Base-by-base conservation (phyloP, 768 basidiomycete genomes). In the Strobilomyces confusus region DNA sequence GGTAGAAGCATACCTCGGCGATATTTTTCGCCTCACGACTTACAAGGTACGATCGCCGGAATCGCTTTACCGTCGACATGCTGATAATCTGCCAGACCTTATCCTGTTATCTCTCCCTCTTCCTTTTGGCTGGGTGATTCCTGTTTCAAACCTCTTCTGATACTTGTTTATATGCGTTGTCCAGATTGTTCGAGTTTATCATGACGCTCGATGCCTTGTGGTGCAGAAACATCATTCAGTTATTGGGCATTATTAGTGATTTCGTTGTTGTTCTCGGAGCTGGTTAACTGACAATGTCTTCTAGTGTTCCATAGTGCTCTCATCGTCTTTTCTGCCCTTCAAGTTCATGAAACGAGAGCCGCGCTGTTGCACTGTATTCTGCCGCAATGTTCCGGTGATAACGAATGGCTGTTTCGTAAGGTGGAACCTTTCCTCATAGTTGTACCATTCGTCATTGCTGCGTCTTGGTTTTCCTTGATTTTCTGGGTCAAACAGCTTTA, bases 101-200 rank as follows among this genome's bases (percentile, higher is more conserved):
- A 48, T 86, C 89, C 56, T 92, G 90, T 69, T 93, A 92, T 67
- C 81, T 93, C 8, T 88, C 88, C 3, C 75, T 93, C 6, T 93
- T 92, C 67, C 83, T 84, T 22, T 75, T 93, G 11, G 91, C 87
- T 49, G 89, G 89, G 90, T 91, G 65, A 45, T 80, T 70, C 37
- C 38, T 48, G n/a, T 44, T 32, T 41, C 34, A 40, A 14, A 17
- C 22, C 17, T 9, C 5, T 17, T 23, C 22, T 23, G 3, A 2
- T 19, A 29, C 14, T 34, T 54, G 7, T 32, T 61, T 12, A 67
- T 14, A 20, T 17, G 9, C 34, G 36, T 30, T 33, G 48, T n/a
- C n/a, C 55, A 92, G 90, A 68, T 52, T 90, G 1, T 93, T 93
- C 57, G 88, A 92, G 61, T 69, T 91, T 6, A 71, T 85, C 52